Evolutionary conservation across 495 filamentous ascomycete species (phyloP), one percentile per base, ranked within the genome.

Genomic region (Melanomma pulvis-pyrius): DNA sequence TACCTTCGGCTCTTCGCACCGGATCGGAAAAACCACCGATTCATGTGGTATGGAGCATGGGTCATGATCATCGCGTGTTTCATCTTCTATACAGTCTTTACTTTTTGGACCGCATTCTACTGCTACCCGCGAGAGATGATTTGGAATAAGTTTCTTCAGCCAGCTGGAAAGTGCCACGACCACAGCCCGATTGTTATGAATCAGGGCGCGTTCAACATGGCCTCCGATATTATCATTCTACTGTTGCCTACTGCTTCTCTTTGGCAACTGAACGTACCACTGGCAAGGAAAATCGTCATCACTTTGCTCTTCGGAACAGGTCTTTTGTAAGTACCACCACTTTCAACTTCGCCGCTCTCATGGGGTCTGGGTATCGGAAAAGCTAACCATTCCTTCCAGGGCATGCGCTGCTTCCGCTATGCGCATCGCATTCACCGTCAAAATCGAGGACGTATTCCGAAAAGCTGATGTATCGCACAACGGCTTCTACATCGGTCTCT

Each of bases 81-180:
- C 48, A 54, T 59, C 30, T 60, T 66, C 47, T 66, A 66, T 26
- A 55, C 46, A 0, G 28, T 60, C 11, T 28, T 58, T 1, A 66
- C 46, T 29, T 66, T 66, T 26, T 66, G 63, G 63, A 66, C 63
- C 9, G n/a, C 53, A 7, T 60, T 66, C 48, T 66, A 66, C 44
- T 66, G 63, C 46, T 34, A 59, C 12, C 63, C 63, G 9, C 17
- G 63, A 29, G 17, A 44, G 13, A 58, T 51, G 29, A 66, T 66
- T 17, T 66, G 63, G 63, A 60, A 66, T 34, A 66, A 66, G 47
- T 30, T 66, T 15, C 47, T 66, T 15, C 48, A 47, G 1, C 55
- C 55, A 28, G 34, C 25, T 25, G 63, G 54, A 17, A 59, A 66
- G 24, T 66, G 63, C 21, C 55, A 66, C 36, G 63, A 66, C 29